Evolutionary conservation across 1,284 basidiomycete genomes (phyloP), one percentile per base, ranked within the genome.

Genomic region (Ustilago sp.): DNA sequence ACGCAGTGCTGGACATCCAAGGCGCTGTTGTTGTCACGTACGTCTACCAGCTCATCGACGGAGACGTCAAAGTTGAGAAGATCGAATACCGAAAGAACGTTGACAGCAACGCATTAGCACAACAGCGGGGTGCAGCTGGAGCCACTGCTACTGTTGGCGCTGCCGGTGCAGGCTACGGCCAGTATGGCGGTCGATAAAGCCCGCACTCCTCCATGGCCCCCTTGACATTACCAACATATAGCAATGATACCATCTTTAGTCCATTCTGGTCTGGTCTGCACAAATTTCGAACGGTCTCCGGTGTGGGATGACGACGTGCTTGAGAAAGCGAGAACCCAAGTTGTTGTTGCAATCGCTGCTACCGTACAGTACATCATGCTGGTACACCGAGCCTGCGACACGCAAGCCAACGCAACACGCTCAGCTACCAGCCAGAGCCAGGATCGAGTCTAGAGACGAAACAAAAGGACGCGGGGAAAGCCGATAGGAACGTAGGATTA

Each of bases 61-160:
- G 77, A 23, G 84, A 86, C 17, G 84, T 86, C 54, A 85, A 84
- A 59, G 84, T 86, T 28, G 84, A 86, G 50, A 85, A 85, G 75
- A 81, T 84, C 61, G 84, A 86, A 56, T 86, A 84, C 55, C 63
- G 80, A 28, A 84, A 83, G 63, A 72, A 77, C 31, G 48, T 77
- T 54, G 75, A 77, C 56, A 77, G 68, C 61, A 70, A 71, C 35
- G 57, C 68, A 3, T 61, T 77, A 63, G 69, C 68, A 12, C 53
- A 65, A 59, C 70, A 74, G 45, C 58, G 75, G 28, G 61, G 67
- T 15, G 66, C 69, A 15, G 38, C 62, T 12, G 66, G 60, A 2
- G 38, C 56, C 12, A 39, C 69, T 8, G 55, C 63, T 45, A 63
- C 66, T 6, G 66, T 63, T 2, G 68, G 65, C 12, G 74, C 54